A percentile compares a stretch with the other conserved stretches of the same genome.
Conservation (phyloP, 2,329 filamentous ascomycete species). For the Tolypocladium paradoxum region DNA sequence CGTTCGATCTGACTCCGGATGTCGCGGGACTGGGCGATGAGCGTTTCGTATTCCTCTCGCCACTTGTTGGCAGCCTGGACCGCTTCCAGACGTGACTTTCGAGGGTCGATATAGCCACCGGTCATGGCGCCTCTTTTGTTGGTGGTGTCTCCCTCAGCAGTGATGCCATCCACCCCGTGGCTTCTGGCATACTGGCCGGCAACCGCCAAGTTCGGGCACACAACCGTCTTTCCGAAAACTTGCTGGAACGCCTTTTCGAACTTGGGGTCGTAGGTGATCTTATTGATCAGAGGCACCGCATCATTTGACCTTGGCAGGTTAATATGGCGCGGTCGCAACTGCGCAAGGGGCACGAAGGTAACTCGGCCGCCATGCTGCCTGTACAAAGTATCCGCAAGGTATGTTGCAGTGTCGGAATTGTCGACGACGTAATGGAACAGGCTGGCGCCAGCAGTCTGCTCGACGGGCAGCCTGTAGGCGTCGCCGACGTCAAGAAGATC, state of each 20-base stretch:
- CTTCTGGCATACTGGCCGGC: conserved; percentile 86
- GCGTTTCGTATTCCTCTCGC: conserved; percentile 61
- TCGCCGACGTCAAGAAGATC: conserved; percentile 86
- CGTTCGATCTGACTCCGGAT: conserved; percentile 61
- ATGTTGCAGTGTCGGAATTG: conserved; percentile 75
- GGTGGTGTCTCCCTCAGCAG: conserved; percentile 84
- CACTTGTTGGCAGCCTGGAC: conserved; percentile 66
- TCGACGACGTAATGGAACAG: conserved; percentile 96
- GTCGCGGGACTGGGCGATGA: conserved; percentile 51
- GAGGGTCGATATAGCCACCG: conserved; percentile 83
- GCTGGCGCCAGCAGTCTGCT: conserved; percentile 85
- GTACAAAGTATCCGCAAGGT: conserved; percentile 68
- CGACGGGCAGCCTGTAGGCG: conserved; percentile 76
- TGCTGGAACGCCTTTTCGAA: conserved; percentile 86
- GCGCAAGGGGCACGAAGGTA: conserved; percentile 88
- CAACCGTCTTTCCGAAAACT: conserved; percentile 90
- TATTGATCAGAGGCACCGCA: conserved; percentile 76
- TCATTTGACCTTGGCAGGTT: conserved; percentile 81
- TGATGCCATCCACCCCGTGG: conserved; percentile 87
- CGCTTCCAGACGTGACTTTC: conserved; percentile 77
- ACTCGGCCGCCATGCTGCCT: conserved; percentile 73
- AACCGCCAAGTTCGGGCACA: conserved; percentile 81
- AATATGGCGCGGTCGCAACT: conserved; percentile 57
- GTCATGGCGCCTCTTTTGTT: conserved; percentile 94
- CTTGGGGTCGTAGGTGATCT: conserved; percentile 64